Percentiles rank a stretch among this genome's conserved stretches.
These are phyloP conservation scores for Eutrema yunnanense DNA, from an alignment of 345 rosid genomes.

Conservation along the genomic window DNA sequence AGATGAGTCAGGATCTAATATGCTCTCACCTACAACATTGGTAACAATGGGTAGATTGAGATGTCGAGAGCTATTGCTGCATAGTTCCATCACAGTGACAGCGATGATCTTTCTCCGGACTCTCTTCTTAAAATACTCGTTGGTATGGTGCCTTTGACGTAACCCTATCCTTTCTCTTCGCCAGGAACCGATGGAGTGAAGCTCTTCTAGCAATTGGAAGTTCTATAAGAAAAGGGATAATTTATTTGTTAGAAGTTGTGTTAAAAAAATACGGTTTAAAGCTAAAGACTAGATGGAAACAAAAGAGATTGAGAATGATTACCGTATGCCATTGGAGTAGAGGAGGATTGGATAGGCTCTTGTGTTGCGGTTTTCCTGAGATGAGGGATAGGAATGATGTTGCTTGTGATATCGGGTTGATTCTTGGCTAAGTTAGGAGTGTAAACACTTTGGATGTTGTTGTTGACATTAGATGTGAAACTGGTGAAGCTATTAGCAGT, in stretches of 20 bases:
- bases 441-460: constrained; percentile 3
- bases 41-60: constrained; percentile 47
- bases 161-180: constrained; percentile 87
- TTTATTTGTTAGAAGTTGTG: background rate
- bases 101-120: constrained; percentile 74
- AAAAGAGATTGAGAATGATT: constrained; percentile 7
- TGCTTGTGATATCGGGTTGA: constrained; percentile 23
- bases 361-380: constrained; percentile 32
- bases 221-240: constrained; percentile 33
- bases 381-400: constrained; percentile 25
- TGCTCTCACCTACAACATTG: constrained; percentile 50
- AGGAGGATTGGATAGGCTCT: constrained; percentile 31
- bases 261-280: background rate
- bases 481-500: constrained; percentile 30
- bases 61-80: constrained; percentile 43
- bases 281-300: background rate
- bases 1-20: background rate
- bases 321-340: constrained; percentile 49
- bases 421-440: constrained; percentile 21
- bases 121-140: too few species aligned
- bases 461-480: constrained; percentile 25
- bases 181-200: constrained; percentile 90
- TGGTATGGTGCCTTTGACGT: constrained; percentile 63
- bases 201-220: constrained; percentile 91
- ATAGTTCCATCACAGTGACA: constrained; percentile 53